Conservation (phyloP, 208 protist genomes). For the Angomonas desouzai region DNA sequence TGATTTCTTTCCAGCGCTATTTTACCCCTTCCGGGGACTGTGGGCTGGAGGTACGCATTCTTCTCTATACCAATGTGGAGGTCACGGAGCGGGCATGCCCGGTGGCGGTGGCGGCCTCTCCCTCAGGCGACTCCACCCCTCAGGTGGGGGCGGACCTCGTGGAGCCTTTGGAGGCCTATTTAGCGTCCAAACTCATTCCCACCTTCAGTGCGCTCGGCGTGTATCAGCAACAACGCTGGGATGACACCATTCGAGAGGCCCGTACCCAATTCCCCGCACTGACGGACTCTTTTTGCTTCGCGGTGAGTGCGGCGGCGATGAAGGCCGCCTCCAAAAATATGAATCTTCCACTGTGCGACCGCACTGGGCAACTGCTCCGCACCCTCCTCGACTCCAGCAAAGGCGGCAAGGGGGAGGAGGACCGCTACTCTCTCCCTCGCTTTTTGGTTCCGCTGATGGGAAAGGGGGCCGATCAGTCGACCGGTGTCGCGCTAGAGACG, state of each 20-base stretch:
- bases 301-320: slow-evolving; percentile 52
- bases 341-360: slow-evolving; percentile 31
- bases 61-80: slow-evolving; percentile 24
- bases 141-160: background rate
- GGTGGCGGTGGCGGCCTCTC: background rate
- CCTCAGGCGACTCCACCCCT: background rate
- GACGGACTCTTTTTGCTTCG: slow-evolving; percentile 22
- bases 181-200: slow-evolving; percentile 12
- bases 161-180: background rate
- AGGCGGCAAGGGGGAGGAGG: slow-evolving; percentile 7
- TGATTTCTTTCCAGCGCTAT: slow-evolving; percentile 23
- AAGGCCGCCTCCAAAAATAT: slow-evolving; percentile 38
- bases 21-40: slow-evolving; percentile 20
- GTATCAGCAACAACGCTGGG: slow-evolving; percentile 29
- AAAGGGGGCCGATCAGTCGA: slow-evolving; percentile 9
- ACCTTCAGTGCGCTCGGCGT: slow-evolving; percentile 21
- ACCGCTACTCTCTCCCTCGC: slow-evolving; percentile 24
- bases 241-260: slow-evolving; percentile 10
- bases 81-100: background rate
- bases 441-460: slow-evolving; percentile 31
- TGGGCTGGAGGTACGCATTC: slow-evolving; percentile 15
- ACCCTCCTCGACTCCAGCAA: slow-evolving; percentile 4
- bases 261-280: background rate
- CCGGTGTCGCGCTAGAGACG: slow-evolving; percentile 14
- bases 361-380: slow-evolving; percentile 21